Percentiles rank a stretch among this genome's conserved stretches.
phyloP scores from a whole-genome alignment of 441 rosid species.

The Codiaeum variegatum region DNA sequence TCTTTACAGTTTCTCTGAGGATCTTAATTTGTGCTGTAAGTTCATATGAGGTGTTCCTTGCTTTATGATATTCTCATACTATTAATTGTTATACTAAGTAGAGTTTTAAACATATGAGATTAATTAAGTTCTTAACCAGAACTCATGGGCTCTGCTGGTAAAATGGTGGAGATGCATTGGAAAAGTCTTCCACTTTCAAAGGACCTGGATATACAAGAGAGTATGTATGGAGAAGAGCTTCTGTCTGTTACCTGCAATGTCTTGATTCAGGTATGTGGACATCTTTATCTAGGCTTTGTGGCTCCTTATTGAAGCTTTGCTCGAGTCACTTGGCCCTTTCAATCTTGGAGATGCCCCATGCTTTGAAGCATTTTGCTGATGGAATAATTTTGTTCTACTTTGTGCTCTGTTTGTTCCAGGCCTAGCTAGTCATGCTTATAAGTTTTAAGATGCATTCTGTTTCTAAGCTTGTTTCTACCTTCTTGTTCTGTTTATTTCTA shows the following conservation, averaged over 20 bases:
- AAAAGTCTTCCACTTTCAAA: conserved; percentile 77
- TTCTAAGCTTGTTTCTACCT: neutral
- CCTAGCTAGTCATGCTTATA: neutral
- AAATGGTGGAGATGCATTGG: conserved; percentile 71
- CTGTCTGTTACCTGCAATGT: conserved; percentile 64
- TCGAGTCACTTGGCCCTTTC: neutral
- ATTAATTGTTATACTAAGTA: conserved; percentile 11
- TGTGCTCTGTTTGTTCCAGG: neutral
- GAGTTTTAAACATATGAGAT: conserved; percentile 20
- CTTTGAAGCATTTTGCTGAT: neutral
- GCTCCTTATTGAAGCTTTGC: neutral
- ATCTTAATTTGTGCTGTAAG: neutral
- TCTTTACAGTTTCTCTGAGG: neutral
- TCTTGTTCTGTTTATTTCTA: neutral
- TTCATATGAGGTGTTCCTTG: neutral
- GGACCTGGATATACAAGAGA: conserved; percentile 92
- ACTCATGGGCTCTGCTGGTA: conserved; percentile 53
- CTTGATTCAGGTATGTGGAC: conserved; percentile 75
- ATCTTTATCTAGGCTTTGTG: neutral
- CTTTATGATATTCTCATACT: conserved; percentile 6
- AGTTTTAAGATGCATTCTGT: neutral
- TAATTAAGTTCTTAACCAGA: conserved; percentile 41
- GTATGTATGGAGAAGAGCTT: conserved; percentile 94
- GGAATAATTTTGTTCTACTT: neutral
- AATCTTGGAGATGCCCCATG: neutral